Percentiles rank a stretch among this genome's conserved stretches.
Evolutionary conservation across 352 stramenopile genomes (phyloP).

Genomic region (Phytophthora sp.): DNA sequence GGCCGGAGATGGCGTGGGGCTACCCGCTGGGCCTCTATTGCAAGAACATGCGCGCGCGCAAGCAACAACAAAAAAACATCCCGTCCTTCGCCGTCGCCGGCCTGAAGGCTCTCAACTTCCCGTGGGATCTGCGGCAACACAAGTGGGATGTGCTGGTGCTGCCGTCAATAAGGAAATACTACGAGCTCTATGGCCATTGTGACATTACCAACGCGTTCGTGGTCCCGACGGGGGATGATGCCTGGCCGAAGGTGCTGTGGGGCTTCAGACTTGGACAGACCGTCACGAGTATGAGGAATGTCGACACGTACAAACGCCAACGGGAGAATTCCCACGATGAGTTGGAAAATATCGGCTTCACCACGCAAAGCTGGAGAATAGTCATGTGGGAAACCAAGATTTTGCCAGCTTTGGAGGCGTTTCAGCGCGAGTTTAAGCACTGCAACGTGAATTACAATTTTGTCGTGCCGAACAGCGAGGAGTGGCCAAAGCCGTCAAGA

Average conservation of each 20-base stretch:
- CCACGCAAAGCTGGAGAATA: conserved; percentile 7
- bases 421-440: conserved; percentile 24
- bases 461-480: conserved; percentile 19
- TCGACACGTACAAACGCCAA: conserved; percentile 23
- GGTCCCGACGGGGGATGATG: conserved; percentile 28
- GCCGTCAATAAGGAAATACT: conserved; percentile 40
- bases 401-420: conserved; percentile 27
- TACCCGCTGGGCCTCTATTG: conserved; percentile 46
- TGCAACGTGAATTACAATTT: conserved; percentile 40
- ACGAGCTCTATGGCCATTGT: conserved; percentile 41
- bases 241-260: conserved; percentile 41
- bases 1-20: conserved; percentile 42
- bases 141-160: conserved; percentile 50
- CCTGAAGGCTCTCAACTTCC: conserved; percentile 44
- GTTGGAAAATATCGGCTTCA: conserved; percentile 24
- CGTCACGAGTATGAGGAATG: conserved; percentile 47
- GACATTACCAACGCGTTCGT: conserved; percentile 43
- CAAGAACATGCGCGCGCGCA: conserved; percentile 23
- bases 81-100: conserved; percentile 36
- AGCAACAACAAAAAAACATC: conserved; percentile 17
- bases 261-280: conserved; percentile 51
- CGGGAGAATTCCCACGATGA: conserved; percentile 8
- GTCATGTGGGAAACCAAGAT: conserved; percentile 37
- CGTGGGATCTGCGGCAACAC: conserved; percentile 46
- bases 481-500: conserved; percentile 27